Evolutionary conservation across 345 rosid species (phyloP).

Genomic region (Gossypioides kirkii): DNA sequence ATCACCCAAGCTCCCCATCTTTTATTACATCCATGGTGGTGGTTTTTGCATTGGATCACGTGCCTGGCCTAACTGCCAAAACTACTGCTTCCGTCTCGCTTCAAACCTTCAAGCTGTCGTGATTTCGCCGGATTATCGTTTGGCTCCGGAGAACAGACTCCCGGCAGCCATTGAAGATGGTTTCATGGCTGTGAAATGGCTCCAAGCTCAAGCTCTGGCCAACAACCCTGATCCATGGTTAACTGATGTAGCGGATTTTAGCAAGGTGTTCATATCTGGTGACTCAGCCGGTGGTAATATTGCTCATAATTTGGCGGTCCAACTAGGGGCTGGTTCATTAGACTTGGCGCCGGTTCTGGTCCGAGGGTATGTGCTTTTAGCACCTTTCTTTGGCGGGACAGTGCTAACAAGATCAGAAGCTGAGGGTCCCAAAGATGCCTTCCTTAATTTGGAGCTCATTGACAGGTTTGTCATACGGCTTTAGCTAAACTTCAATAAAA

Average conservation of each 20-base stretch:
- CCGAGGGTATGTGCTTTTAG: conserved; percentile 46
- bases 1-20: conserved; percentile 31
- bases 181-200: conserved; percentile 44
- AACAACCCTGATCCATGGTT: conserved; percentile 40
- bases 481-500: no score
- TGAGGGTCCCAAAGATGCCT: conserved; percentile 54
- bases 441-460: conserved; percentile 55
- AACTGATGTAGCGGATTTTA: conserved; percentile 39
- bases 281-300: conserved; percentile 61
- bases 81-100: conserved; percentile 40
- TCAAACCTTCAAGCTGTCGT: conserved; percentile 42
- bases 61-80: conserved; percentile 53
- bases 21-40: conserved; percentile 59
- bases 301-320: conserved; percentile 50
- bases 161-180: conserved; percentile 57
- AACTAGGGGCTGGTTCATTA: conserved; percentile 33
- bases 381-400: conserved; percentile 54
- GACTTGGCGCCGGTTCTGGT: conserved; percentile 44
- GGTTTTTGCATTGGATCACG: conserved; percentile 65
- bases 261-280: conserved; percentile 43
- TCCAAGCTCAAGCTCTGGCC: conserved; percentile 35
- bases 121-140: conserved; percentile 46
- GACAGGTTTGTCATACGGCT: conserved; percentile 33
- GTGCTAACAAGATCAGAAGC: conserved; percentile 43
- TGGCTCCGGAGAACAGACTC: conserved; percentile 57